These are phyloP conservation scores for Tetracentron sinense DNA, from an alignment of 164 flowering plant genomes.

Conservation along the genomic window DNA sequence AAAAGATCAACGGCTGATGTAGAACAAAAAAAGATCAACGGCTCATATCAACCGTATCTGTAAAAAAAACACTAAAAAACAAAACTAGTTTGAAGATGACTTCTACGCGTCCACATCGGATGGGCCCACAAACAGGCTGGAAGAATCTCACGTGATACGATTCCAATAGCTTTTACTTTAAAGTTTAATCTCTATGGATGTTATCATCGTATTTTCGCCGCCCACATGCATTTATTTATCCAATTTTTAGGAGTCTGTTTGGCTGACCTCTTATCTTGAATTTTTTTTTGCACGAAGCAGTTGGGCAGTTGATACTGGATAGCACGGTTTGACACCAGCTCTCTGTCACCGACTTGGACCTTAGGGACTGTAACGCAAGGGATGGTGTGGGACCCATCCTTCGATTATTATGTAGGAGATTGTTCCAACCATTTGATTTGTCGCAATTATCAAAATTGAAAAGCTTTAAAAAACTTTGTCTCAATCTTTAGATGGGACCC, in stretches of 20 bases:
- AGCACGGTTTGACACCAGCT: conserved; percentile 12
- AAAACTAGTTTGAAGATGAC: too few species aligned
- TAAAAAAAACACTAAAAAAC: not conserved
- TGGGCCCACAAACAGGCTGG: conserved; percentile 57
- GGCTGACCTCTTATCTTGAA: conserved; percentile 1
- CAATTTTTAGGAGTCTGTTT: not conserved
- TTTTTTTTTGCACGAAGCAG: conserved; percentile 16
- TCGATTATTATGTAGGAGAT: too few species aligned
- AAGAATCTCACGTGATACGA: conserved; percentile 62
- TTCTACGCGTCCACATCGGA: conserved; percentile 32
- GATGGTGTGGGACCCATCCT: too few species aligned
- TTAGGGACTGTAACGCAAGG: too few species aligned
- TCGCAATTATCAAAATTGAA: too few species aligned
- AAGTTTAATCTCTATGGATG: not conserved
- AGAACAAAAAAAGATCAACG: too few species aligned
- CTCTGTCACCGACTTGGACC: not conserved
- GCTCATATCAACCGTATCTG: conserved; percentile 10
- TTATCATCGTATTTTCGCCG: not conserved
- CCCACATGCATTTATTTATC: conserved; percentile 11
- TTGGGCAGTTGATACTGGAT: conserved; percentile 20
- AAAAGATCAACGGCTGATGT: too few species aligned
- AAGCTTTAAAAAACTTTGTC: too few species aligned
- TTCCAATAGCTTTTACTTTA: conserved; percentile 36
- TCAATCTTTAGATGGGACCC: too few species aligned
- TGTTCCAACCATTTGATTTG: too few species aligned